Percentiles rank a stretch among this genome's conserved stretches.
Conservation (phyloP, 345 rosid species). For the Raphanus sativus region DNA sequence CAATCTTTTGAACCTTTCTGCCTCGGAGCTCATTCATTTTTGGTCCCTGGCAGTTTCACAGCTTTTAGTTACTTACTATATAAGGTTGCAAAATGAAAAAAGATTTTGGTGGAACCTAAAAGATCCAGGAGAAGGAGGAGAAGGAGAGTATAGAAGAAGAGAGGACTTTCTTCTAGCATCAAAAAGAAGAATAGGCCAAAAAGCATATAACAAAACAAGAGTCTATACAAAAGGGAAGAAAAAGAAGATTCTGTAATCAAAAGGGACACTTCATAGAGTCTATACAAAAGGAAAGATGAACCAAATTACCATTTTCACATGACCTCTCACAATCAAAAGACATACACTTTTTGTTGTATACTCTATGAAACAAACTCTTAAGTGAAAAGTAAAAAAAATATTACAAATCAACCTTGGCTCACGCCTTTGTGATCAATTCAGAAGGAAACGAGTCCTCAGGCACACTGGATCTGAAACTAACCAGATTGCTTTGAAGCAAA, state of each 20-base stretch:
- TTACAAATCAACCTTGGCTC: background rate
- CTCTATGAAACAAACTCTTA: background rate
- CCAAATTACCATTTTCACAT: conserved; percentile 5
- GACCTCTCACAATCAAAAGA: conserved; percentile 38
- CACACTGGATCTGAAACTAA: conserved; percentile 25
- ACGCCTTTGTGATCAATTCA: background rate
- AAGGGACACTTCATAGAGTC: conserved; percentile 25
- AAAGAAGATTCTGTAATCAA: conserved; percentile 34
- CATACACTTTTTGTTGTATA: conserved; percentile 3
- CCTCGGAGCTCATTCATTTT: conserved; percentile 59
- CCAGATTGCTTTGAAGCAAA: background rate
- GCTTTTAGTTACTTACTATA: conserved; percentile 8
- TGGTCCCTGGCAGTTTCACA: conserved; percentile 46
- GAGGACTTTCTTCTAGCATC: conserved; percentile 4
- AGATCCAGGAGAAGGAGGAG: conserved; percentile 13
- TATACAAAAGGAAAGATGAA: conserved; percentile 25
- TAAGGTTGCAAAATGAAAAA: too few relatives aligned
- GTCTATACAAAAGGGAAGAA: too few relatives aligned
- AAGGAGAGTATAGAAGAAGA: too few relatives aligned
- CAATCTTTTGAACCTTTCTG: conserved; percentile 50
- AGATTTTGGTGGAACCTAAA: too few relatives aligned
- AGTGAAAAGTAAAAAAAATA: background rate
- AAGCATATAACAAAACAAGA: conserved; percentile 27
- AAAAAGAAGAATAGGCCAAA: conserved; percentile 24
- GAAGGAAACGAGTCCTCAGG: background rate